Conservation (phyloP, 1,284 basidiomycete genomes). For the Peniophora sp. region DNA sequence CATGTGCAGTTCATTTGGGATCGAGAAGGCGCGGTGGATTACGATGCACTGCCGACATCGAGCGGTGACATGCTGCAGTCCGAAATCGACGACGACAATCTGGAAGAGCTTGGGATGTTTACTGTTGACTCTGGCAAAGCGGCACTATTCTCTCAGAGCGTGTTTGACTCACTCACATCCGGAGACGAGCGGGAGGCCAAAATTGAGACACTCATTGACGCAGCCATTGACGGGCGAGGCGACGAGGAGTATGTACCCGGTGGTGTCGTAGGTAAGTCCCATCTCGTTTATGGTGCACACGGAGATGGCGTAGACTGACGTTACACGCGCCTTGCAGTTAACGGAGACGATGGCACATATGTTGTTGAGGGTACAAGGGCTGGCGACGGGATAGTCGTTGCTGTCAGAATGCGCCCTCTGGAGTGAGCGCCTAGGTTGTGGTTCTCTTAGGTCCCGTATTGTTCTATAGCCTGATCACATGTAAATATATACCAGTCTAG, state of each 20-base stretch:
- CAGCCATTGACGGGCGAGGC: background rate
- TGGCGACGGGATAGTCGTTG: too few species aligned
- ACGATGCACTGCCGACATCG: background rate
- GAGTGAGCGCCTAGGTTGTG: too few species aligned
- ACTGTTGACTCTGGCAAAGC: slow-evolving; percentile 5
- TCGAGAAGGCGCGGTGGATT: slow-evolving; percentile 1
- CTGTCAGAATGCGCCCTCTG: too few species aligned
- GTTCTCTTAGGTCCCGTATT: too few species aligned
- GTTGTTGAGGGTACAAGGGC: background rate
- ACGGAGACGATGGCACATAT: background rate
- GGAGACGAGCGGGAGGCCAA: slow-evolving; percentile 3
- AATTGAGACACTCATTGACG: slow-evolving; percentile 3
- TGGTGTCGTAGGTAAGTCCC: slow-evolving; percentile 2
- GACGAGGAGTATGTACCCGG: slow-evolving; percentile 3
- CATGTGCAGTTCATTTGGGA: slow-evolving; percentile 2
- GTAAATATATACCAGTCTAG: too few species aligned
- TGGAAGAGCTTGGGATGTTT: slow-evolving; percentile 5
- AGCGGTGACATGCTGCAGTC: background rate
- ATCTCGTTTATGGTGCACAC: background rate
- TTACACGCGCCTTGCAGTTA: background rate
- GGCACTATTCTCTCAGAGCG: slow-evolving; percentile 1
- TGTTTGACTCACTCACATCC: background rate
- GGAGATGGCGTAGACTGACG: background rate
- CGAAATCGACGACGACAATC: background rate
- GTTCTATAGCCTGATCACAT: too few species aligned